These are phyloP conservation scores for Xylaria sp. DNA, from an alignment of 2,329 filamentous ascomycete genomes.

Conservation along the genomic window DNA sequence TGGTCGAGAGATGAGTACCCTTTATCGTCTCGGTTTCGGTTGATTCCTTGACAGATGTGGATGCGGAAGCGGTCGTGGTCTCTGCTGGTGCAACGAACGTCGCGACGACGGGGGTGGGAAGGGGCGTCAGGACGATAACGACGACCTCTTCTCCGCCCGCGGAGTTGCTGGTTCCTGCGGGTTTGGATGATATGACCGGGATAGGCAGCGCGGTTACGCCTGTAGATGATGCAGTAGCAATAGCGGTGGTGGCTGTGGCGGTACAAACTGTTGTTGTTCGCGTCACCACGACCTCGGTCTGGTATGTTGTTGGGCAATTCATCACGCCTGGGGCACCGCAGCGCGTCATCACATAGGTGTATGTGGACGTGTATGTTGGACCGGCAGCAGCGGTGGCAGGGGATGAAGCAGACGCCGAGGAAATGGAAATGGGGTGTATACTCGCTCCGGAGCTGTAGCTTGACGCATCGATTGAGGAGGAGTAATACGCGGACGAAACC, in stretches of 20 bases:
- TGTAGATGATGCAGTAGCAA: background rate
- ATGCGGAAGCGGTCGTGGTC: background rate
- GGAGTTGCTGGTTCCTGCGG: background rate
- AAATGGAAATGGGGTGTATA: slow-evolving; percentile 12
- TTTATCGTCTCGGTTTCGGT: background rate
- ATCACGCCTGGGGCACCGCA: slow-evolving; percentile 28
- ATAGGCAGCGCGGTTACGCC: background rate
- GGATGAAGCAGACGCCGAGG: slow-evolving; percentile 12
- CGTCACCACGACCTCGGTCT: slow-evolving; percentile 25
- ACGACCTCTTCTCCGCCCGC: background rate
- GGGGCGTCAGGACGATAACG: slow-evolving; percentile 17
- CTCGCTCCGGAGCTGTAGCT: slow-evolving; percentile 8
- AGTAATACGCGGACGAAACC: background rate
- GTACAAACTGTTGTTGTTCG: slow-evolving; percentile 32
- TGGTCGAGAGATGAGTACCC: background rate
- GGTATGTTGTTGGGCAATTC: slow-evolving; percentile 34
- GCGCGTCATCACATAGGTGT: slow-evolving; percentile 29
- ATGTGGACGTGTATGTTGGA: slow-evolving; percentile 31
- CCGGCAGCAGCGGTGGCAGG: background rate
- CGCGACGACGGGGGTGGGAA: slow-evolving; percentile 23
- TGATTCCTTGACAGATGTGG: background rate
- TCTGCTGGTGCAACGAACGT: slow-evolving; percentile 19
- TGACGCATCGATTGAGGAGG: background rate
- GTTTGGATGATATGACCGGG: background rate
- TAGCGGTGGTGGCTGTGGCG: background rate